Percentiles rank a stretch among this genome's conserved stretches.
Evolutionary conservation across 306 rosid species (phyloP).

Genomic region (Senna siamea): DNA sequence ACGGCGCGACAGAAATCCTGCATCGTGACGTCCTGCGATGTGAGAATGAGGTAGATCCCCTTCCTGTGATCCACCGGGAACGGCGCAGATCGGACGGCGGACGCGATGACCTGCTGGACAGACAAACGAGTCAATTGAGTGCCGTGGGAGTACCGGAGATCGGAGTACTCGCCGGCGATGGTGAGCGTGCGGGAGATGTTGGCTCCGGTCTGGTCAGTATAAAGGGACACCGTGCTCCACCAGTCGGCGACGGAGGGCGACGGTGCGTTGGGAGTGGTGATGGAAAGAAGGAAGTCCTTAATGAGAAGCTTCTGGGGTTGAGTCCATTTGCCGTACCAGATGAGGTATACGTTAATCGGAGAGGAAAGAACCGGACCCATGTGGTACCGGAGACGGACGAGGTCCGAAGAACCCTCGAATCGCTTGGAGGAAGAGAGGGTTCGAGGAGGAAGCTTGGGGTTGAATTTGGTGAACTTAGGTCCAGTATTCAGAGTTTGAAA

Average conservation of each 20-base stretch:
- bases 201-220: constrained; percentile 91
- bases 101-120: constrained; percentile 73
- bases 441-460: constrained; percentile 69
- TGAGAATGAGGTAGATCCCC: constrained; percentile 77
- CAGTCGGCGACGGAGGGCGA: constrained; percentile 84
- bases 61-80: constrained; percentile 81
- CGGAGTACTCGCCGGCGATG: constrained; percentile 70
- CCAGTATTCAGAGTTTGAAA: constrained; percentile 46
- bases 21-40: constrained; percentile 68
- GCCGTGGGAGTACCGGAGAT: constrained; percentile 66
- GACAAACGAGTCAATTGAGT: constrained; percentile 66
- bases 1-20: constrained; percentile 94
- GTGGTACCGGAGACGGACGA: constrained; percentile 80
- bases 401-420: constrained; percentile 81
- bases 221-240: constrained; percentile 84
- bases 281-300: constrained; percentile 71
- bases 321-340: constrained; percentile 91
- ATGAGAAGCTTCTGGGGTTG: constrained; percentile 56
- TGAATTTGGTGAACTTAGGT: constrained; percentile 38
- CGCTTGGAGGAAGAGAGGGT: constrained; percentile 67
- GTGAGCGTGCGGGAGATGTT: constrained; percentile 74
- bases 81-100: constrained; percentile 69
- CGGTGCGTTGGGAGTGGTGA: constrained; percentile 52
- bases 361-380: constrained; percentile 91
- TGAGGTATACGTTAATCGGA: constrained; percentile 80